Evolutionary conservation across 805 yeast species (phyloP), one percentile per base, ranked within the genome.

Genomic region (Yamadazyma philogaea): DNA sequence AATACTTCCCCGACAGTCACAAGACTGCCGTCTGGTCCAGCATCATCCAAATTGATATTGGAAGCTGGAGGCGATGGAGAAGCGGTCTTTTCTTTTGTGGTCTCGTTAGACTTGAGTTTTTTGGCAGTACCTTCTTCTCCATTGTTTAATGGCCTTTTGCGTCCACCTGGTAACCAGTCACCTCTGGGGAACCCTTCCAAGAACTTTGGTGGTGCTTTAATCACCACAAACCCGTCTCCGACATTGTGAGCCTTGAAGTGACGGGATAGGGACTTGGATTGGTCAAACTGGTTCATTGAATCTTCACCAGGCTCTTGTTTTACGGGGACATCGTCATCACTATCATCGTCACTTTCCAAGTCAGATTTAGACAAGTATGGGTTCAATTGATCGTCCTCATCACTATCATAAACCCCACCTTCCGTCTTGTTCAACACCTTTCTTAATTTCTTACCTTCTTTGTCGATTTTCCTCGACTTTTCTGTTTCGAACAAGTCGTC

Each of bases 321-420:
- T 44, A 63, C 61, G 2, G 43, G 51, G 41, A 50, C 46, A 12
- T 62, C 70, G 12, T 74, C 76, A 30, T 70, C 72, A 34, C 77
- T 72, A 40, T 83, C 87, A 11, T 77, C 65, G 39, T 81, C 87
- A 45, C 87, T 82, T 52, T 55, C 86, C 78, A 36, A 84, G 48
- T 70, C 75, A 3, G 71, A 64, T 52, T 60, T 64, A 1, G 72
- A 79, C 17, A 84, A 68, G 56, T 88, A 89, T 30, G 96, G 96
- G 59, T 88, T 87, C 34, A 75, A 74, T 10, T 61, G 50, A 42
- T 88, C 93, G 16, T 47, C 51, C 41, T 87, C 91, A 49, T 86
- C 95, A 41, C 84, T 78, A 53, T 89, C 97, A 53, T 91, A 89
- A 36, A 87, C 90, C 33, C 84, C 95, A 62, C 87, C 82, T 60